Evolutionary conservation across 2,329 filamentous ascomycete genomes (phyloP).

Genomic region (Waltergamsia citrina): DNA sequence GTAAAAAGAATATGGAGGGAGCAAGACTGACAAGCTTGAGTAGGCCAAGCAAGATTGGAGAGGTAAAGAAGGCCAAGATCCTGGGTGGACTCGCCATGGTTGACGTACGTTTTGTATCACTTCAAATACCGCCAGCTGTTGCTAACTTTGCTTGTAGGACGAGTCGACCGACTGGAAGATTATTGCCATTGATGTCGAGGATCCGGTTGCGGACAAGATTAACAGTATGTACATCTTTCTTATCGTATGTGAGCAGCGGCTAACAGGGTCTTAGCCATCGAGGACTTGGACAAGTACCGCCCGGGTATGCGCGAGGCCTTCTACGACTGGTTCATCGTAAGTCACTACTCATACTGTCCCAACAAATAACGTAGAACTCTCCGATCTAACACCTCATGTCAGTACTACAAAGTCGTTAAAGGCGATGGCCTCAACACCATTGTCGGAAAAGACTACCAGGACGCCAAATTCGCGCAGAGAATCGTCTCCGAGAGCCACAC

Average conservation of each 20-base stretch:
- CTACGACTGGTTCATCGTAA: conserved; percentile 28
- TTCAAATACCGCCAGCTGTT: not conserved
- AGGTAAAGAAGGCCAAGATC: conserved; percentile 31
- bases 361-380: not conserved
- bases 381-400: fast-evolving
- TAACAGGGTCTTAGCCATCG: conserved; percentile 15
- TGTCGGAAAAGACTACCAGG: conserved; percentile 23
- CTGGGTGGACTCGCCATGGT: conserved; percentile 27
- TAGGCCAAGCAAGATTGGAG: conserved; percentile 20
- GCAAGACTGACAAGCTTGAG: too few species aligned
- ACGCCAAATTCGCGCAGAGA: conserved; percentile 18
- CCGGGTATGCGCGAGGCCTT: conserved; percentile 22
- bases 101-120: conserved; percentile 17
- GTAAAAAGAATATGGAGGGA: too few species aligned
- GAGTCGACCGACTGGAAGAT: conserved; percentile 30
- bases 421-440: conserved; percentile 25
- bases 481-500: conserved; percentile 24
- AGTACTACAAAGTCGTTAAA: conserved; percentile 30
- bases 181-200: conserved; percentile 25
- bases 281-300: conserved; percentile 27
- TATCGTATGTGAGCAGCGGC: not conserved
- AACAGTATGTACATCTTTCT: conserved; percentile 14
- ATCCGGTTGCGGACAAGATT: conserved; percentile 23
- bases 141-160: conserved; percentile 10
- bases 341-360: conserved; percentile 2